Evolutionary conservation across 176 grass and related monocot species (phyloP).

Genomic region (Triticum turgidum): DNA sequence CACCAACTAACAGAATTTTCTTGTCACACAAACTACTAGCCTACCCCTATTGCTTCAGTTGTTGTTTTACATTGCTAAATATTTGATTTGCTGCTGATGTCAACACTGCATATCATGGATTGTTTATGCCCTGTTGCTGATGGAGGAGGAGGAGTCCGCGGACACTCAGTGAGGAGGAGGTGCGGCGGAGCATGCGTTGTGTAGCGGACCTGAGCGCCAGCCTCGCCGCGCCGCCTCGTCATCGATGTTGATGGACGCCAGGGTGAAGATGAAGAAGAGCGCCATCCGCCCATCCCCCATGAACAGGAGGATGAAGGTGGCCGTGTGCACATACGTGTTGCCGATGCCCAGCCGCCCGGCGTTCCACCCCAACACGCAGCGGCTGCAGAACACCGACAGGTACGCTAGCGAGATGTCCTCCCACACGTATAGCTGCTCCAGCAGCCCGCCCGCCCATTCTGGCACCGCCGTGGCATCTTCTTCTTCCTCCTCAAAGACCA

Average conservation of each 20-base stretch:
- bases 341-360: constrained; percentile 61
- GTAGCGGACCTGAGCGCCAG: constrained; percentile 38
- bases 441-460: constrained; percentile 42
- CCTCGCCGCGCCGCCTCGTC: constrained; percentile 29
- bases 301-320: constrained; percentile 71
- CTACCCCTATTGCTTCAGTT: no score
- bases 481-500: not conserved
- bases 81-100: no score
- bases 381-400: constrained; percentile 74
- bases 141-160: no score
- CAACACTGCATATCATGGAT: no score
- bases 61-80: no score
- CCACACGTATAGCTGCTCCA: constrained; percentile 39
- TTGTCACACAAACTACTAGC: no score
- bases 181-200: no score
- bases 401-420: constrained; percentile 74
- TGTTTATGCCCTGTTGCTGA: no score
- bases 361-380: constrained; percentile 81
- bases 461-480: not conserved
- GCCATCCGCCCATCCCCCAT: constrained; percentile 18
- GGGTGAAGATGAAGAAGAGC: constrained; percentile 77
- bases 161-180: no score
- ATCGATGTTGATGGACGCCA: constrained; percentile 70
- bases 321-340: constrained; percentile 72
- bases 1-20: no score